A percentile compares a stretch with the other conserved stretches of the same genome.
These are phyloP conservation scores for Volvox carteri DNA, from an alignment of 163 green algal species.

Conservation along the genomic window DNA sequence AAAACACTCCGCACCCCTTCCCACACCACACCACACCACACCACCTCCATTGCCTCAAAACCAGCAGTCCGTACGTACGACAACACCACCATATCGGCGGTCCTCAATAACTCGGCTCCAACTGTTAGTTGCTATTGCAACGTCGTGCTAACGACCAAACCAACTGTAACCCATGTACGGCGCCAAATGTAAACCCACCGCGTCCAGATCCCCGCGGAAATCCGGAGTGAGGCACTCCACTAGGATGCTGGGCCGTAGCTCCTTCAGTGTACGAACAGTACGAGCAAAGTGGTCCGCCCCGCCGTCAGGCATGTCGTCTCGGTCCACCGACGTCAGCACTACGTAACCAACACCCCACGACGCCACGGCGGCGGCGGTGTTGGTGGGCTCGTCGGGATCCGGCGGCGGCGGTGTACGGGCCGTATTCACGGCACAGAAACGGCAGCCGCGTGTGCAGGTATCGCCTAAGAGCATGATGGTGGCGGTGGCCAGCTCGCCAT, in stretches of 20 bases:
- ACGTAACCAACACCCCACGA: constrained; percentile 94
- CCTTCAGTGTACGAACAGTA: constrained; percentile 86
- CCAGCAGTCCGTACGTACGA: too few relatives aligned
- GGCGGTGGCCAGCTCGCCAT: constrained; percentile 78
- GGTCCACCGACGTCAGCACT: constrained; percentile 94
- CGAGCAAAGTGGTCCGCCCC: constrained; percentile 84
- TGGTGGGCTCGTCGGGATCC: constrained; percentile 79
- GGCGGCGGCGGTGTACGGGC: constrained; percentile 76
- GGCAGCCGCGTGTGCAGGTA: constrained; percentile 89
- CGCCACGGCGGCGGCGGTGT: constrained; percentile 85
- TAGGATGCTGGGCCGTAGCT: constrained; percentile 79
- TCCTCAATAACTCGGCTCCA: too few relatives aligned
- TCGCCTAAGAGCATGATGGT: constrained; percentile 94
- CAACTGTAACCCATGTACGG: too few relatives aligned
- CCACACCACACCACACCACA: too few relatives aligned
- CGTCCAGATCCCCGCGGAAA: constrained; percentile 72
- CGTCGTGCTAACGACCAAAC: too few relatives aligned
- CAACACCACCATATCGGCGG: too few relatives aligned
- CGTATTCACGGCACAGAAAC: constrained; percentile 96
- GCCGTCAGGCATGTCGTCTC: constrained; percentile 83
- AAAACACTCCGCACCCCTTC: too few relatives aligned
- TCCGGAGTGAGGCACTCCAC: constrained; percentile 83
- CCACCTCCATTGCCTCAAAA: too few relatives aligned
- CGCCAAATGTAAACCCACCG: too few relatives aligned
- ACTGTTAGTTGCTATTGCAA: too few relatives aligned